Conservation (phyloP, 2,329 filamentous ascomycete genomes). For the Venturia carpophila region DNA sequence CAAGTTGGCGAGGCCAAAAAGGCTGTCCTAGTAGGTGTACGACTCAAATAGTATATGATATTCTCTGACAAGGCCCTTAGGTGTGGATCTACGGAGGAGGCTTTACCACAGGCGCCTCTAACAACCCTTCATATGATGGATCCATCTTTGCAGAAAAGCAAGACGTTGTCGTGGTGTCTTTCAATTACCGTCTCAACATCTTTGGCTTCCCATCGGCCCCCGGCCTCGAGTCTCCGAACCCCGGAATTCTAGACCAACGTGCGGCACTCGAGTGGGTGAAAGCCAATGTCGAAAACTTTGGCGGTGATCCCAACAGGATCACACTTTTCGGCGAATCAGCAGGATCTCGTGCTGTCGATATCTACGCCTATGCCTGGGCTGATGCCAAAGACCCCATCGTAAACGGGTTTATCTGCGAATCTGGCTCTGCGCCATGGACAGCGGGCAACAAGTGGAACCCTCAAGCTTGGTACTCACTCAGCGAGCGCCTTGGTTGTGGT, state of each 20-base stretch:
- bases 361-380: slow-evolving; percentile 27
- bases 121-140: slow-evolving; percentile 33
- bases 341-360: slow-evolving; percentile 31
- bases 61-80: background rate
- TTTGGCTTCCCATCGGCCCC: slow-evolving; percentile 36
- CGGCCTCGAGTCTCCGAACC: slow-evolving; percentile 33
- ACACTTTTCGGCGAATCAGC: slow-evolving; percentile 44
- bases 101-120: slow-evolving; percentile 31
- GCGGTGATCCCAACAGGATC: slow-evolving; percentile 42
- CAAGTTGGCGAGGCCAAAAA: slow-evolving; percentile 24
- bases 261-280: slow-evolving; percentile 45
- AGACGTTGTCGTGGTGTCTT: slow-evolving; percentile 36
- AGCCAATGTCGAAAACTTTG: slow-evolving; percentile 44
- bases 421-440: slow-evolving; percentile 19
- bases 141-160: slow-evolving; percentile 31
- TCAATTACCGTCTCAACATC: slow-evolving; percentile 38
- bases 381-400: slow-evolving; percentile 31
- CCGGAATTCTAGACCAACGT: slow-evolving; percentile 48
- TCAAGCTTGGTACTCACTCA: slow-evolving; percentile 10
- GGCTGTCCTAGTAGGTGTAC: slow-evolving; percentile 36
- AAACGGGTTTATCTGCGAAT: slow-evolving; percentile 15
- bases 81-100: slow-evolving; percentile 48
- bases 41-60: slow-evolving; percentile 26
- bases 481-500: slow-evolving; percentile 14
- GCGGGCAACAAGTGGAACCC: slow-evolving; percentile 8